phyloP scores from a whole-genome alignment of 2,329 filamentous ascomycete genomes.

The Aspergillus ustus region DNA sequence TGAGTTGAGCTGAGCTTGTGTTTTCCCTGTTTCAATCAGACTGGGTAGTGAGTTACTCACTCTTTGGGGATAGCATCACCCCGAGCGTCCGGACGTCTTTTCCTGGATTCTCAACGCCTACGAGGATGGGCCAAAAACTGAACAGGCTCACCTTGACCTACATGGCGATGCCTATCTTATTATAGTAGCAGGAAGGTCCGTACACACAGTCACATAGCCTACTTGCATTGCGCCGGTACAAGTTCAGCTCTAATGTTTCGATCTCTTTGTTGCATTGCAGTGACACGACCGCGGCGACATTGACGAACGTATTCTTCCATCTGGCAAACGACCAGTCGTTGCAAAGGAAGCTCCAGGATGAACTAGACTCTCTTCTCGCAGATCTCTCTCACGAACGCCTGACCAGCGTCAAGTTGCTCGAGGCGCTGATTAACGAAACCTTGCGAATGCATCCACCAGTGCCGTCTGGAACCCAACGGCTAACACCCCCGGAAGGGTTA shows the following conservation, averaged over 20 bases:
- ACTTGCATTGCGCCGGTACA: background rate
- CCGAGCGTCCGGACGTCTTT: slow-evolving; percentile 24
- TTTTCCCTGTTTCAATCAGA: background rate
- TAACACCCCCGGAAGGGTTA: slow-evolving; percentile 16
- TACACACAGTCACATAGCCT: background rate
- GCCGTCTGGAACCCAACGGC: slow-evolving; percentile 8
- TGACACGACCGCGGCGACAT: slow-evolving; percentile 19
- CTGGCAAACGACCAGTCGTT: background rate
- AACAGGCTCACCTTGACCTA: slow-evolving; percentile 14
- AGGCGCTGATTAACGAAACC: slow-evolving; percentile 27
- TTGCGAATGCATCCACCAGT: slow-evolving; percentile 15
- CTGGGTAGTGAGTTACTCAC: background rate
- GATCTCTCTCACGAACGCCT: slow-evolving; percentile 9
- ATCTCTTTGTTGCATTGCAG: background rate
- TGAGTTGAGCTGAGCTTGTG: no score
- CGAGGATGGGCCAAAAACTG: slow-evolving; percentile 17
- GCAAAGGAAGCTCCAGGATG: slow-evolving; percentile 1
- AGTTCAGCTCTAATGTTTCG: no score
- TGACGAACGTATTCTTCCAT: slow-evolving; percentile 15
- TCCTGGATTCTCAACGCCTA: slow-evolving; percentile 21
- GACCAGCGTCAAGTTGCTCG: slow-evolving; percentile 9
- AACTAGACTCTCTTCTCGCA: slow-evolving; percentile 15
- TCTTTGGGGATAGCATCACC: slow-evolving; percentile 13
- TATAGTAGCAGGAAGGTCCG: slow-evolving; percentile 32
- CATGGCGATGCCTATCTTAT: slow-evolving; percentile 28